phyloP scores from a whole-genome alignment of 2,329 filamentous ascomycete species.

The Calonectria pseudoturangicola region DNA sequence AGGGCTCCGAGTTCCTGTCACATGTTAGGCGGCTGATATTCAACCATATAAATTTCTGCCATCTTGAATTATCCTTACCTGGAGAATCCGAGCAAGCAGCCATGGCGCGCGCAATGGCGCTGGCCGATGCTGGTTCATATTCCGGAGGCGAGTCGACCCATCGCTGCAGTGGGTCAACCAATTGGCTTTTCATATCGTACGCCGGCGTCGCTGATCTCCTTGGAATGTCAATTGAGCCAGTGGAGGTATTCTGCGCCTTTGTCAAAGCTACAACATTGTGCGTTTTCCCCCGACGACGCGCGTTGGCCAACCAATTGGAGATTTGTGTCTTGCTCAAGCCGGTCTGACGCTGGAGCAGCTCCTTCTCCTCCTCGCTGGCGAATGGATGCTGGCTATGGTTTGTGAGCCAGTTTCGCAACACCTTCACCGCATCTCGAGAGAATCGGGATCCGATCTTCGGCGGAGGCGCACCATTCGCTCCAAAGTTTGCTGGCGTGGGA shows the following conservation, averaged over 20 bases:
- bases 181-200: neutral
- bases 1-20: neutral
- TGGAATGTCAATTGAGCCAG: slow-evolving; percentile 24
- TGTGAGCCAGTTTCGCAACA: slow-evolving; percentile 47
- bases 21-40: neutral
- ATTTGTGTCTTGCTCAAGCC: slow-evolving; percentile 86
- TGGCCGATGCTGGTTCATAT: slow-evolving; percentile 54
- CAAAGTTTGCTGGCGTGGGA: neutral
- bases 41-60: neutral
- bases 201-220: slow-evolving; percentile 26
- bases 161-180: slow-evolving; percentile 50
- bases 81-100: slow-evolving; percentile 23
- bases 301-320: slow-evolving; percentile 91
- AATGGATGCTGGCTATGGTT: slow-evolving; percentile 79
- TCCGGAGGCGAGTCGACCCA: slow-evolving; percentile 56
- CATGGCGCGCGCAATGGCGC: slow-evolving; percentile 53
- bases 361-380: slow-evolving; percentile 87
- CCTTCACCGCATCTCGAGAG: slow-evolving; percentile 44
- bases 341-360: slow-evolving; percentile 80
- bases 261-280: slow-evolving; percentile 53
- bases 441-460: slow-evolving; percentile 52
- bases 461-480: slow-evolving; percentile 30
- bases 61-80: neutral
- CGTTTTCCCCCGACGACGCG: slow-evolving; percentile 84
- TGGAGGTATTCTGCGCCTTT: neutral